These are phyloP conservation scores for Microcos paniculata DNA, from an alignment of 345 rosid genomes.

Conservation along the genomic window DNA sequence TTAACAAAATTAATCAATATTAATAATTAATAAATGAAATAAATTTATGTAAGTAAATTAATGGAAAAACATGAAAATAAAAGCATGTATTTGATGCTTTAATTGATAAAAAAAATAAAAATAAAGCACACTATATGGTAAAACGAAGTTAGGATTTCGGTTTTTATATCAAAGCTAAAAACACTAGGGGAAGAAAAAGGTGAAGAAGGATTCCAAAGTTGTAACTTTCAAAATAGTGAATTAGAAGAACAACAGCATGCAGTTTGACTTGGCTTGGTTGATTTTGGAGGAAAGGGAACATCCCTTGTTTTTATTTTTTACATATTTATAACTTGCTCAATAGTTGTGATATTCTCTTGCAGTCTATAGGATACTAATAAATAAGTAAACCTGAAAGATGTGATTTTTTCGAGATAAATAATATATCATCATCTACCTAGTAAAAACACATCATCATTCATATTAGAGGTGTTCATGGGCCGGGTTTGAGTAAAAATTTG, in stretches of 20 bases:
- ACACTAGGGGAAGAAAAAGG: background rate
- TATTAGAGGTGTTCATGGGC: too few relatives aligned
- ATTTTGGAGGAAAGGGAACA: background rate
- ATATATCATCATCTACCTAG: background rate
- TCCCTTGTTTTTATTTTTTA: too few relatives aligned
- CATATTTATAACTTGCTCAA: too few relatives aligned
- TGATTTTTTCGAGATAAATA: constrained; percentile 30
- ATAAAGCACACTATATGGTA: too few relatives aligned
- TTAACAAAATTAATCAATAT: background rate
- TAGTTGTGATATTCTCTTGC: background rate
- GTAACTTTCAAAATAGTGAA: background rate
- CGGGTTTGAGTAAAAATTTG: too few relatives aligned
- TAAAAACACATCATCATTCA: background rate
- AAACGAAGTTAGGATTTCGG: background rate
- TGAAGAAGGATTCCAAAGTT: constrained; percentile 2
- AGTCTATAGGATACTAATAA: too few relatives aligned
- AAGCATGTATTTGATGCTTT: too few relatives aligned
- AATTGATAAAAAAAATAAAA: background rate
- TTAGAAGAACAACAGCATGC: background rate
- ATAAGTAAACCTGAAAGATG: too few relatives aligned
- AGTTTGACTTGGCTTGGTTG: background rate
- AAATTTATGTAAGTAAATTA: background rate
- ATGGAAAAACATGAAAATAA: background rate
- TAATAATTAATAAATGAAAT: background rate
- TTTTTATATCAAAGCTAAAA: background rate